Conservation (phyloP, 2,329 filamentous ascomycete genomes). For the Pseudocercospora cruenta region DNA sequence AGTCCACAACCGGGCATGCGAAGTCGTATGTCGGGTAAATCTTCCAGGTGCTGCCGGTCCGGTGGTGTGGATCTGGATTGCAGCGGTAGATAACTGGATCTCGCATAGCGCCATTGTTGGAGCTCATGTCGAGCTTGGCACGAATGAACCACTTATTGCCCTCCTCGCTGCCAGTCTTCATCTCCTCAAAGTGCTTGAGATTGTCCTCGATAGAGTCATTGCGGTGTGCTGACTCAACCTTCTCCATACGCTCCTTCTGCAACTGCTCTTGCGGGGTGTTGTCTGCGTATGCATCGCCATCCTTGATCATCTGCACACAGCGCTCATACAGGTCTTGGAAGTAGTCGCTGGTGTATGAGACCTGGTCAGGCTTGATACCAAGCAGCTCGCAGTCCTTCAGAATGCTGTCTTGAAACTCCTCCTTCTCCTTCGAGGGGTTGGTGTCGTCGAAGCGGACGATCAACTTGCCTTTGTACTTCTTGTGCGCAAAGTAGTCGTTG, state of each 20-base stretch:
- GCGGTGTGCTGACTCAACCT: conserved; percentile 78
- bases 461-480: conserved; percentile 87
- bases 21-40: conserved; percentile 89
- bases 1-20: conserved; percentile 80
- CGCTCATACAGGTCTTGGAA: conserved; percentile 90
- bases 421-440: conserved; percentile 95
- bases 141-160: conserved; percentile 88
- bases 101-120: conserved; percentile 92
- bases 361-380: conserved; percentile 84
- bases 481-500: conserved; percentile 95
- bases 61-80: conserved; percentile 74
- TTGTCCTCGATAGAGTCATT: conserved; percentile 81
- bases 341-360: conserved; percentile 93
- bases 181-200: conserved; percentile 84
- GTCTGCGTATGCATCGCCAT: conserved; percentile 89
- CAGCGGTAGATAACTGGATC: conserved; percentile 98
- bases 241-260: conserved; percentile 80
- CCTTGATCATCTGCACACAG: conserved; percentile 80
- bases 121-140: conserved; percentile 88
- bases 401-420: conserved; percentile 93
- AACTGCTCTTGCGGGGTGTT: conserved; percentile 90
- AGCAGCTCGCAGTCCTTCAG: conserved; percentile 88
- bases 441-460: conserved; percentile 95
- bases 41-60: conserved; percentile 79
- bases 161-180: conserved; percentile 82